Conservation (phyloP, 129 eudicot species). For the Lactuca sativa region DNA sequence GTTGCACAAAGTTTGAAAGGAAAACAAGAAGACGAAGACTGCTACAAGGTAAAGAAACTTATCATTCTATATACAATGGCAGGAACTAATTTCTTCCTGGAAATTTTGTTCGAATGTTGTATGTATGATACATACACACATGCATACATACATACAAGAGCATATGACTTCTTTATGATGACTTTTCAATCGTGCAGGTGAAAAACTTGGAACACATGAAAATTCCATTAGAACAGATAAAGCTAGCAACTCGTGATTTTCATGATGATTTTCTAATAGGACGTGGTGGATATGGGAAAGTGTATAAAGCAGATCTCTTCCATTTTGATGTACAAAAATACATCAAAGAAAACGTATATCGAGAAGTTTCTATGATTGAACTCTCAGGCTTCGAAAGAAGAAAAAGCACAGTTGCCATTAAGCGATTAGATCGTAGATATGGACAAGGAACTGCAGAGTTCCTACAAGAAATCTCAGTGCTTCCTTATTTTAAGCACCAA, state of each 20-base stretch:
- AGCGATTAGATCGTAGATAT: slow-evolving; percentile 31
- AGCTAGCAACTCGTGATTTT: slow-evolving; percentile 32
- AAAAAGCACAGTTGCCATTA: slow-evolving; percentile 26
- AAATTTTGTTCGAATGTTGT: not conserved
- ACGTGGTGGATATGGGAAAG: slow-evolving; percentile 35
- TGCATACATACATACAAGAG: not conserved
- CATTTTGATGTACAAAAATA: slow-evolving; percentile 33
- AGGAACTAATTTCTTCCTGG: not conserved
- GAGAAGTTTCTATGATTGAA: not conserved
- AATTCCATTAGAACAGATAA: slow-evolving; percentile 31
- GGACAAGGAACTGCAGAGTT: slow-evolving; percentile 38
- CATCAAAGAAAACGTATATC: slow-evolving; percentile 1
- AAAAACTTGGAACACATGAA: slow-evolving; percentile 32
- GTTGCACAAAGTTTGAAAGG: slow-evolving; percentile 15
- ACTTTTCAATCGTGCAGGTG: slow-evolving; percentile 13
- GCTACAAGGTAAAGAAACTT: slow-evolving; percentile 30
- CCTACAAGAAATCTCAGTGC: slow-evolving; percentile 35
- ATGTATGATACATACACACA: not conserved
- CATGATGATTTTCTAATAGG: slow-evolving; percentile 33
- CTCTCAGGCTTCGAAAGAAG: slow-evolving; percentile 22
- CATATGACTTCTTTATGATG: not conserved
- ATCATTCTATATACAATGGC: not conserved
- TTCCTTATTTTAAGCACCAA: slow-evolving; percentile 33
- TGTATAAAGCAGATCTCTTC: slow-evolving; percentile 34
- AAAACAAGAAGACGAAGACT: slow-evolving; percentile 15